Base-by-base conservation (phyloP, 495 filamentous ascomycete genomes). In the Talaromyces nanjingensis region DNA sequence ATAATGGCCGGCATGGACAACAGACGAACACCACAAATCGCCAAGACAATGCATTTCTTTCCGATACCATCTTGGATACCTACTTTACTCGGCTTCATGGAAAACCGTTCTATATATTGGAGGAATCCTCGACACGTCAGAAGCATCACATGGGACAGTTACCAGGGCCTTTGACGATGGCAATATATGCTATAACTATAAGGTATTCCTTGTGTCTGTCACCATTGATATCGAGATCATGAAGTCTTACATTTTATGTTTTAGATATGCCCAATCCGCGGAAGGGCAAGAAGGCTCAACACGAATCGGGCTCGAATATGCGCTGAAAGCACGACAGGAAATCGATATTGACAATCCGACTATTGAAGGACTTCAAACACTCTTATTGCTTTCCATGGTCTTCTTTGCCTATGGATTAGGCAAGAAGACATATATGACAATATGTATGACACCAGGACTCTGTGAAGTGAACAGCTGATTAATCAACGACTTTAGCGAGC, bases 401-500 rank as follows among this genome's bases (percentile, higher is more conserved):
- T 90, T 85, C 68, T 91, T 86, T 56, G 90, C 89, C 18, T 79
- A 85, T 25, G 90, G 91, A n/a, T 84, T 88, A 66, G 88, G 91
- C 24, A 93, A 90, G 76, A 92, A 89, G 72, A 86, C 89, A 1
- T 93, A 91, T 68, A 96, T 96, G 91, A 81, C 90, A 20, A 74
- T 96, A 52, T 82, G 89, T 92, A 85, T 6, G 83, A 70, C 58
- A 5, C 16, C 34, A 33, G 25, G 27, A n/a, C 5, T 49, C 20
- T 63, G 12, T 55, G 45, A 18, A 29, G 24, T 52, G 34, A 24
- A 55, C 22, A 16, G 60, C 20, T 60, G 37, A 71, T 69, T 59
- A 67, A 37, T 20, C 24, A 60, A 11, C 56, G 7, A 14, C 22
- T 14, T 33, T 65, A 93, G 90, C 88, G 65, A 91, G 82, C 64